phyloP scores from a whole-genome alignment of 2,329 filamentous ascomycete genomes.

The Metarhizium humberi region DNA sequence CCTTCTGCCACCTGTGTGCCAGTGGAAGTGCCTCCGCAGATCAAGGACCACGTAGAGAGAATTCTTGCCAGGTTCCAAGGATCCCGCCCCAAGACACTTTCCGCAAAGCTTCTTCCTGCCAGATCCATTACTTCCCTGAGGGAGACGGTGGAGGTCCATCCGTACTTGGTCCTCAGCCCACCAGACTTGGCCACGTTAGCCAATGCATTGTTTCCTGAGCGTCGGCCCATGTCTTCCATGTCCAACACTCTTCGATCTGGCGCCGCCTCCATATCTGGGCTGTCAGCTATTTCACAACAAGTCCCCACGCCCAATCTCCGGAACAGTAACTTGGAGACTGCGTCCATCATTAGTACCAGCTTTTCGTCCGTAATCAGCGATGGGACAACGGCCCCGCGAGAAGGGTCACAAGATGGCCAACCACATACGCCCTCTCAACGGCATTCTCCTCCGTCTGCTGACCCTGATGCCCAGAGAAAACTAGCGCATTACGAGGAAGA shows the following conservation, averaged over 20 bases:
- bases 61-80: constrained; percentile 57
- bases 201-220: constrained; percentile 74
- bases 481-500: constrained; percentile 52
- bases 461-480: constrained; percentile 32
- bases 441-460: constrained; percentile 43
- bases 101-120: constrained; percentile 56
- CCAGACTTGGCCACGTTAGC: constrained; percentile 72
- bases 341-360: constrained; percentile 64
- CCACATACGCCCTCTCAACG: constrained; percentile 38
- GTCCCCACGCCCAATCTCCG: constrained; percentile 42
- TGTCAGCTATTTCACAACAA: constrained; percentile 56
- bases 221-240: constrained; percentile 52
- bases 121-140: constrained; percentile 63
- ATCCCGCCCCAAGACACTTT: constrained; percentile 36
- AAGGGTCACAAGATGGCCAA: constrained; percentile 51
- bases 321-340: constrained; percentile 47
- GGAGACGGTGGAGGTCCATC: constrained; percentile 70
- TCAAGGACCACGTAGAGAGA: constrained; percentile 61
- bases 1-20: constrained; percentile 42
- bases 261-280: constrained; percentile 59
- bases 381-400: constrained; percentile 49
- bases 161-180: constrained; percentile 70
- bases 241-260: constrained; percentile 55
- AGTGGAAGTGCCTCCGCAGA: constrained; percentile 45
- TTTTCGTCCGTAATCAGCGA: constrained; percentile 66